phyloP scores from a whole-genome alignment of 108 stramenopile genomes.

The Skeletonema marinoi region DNA sequence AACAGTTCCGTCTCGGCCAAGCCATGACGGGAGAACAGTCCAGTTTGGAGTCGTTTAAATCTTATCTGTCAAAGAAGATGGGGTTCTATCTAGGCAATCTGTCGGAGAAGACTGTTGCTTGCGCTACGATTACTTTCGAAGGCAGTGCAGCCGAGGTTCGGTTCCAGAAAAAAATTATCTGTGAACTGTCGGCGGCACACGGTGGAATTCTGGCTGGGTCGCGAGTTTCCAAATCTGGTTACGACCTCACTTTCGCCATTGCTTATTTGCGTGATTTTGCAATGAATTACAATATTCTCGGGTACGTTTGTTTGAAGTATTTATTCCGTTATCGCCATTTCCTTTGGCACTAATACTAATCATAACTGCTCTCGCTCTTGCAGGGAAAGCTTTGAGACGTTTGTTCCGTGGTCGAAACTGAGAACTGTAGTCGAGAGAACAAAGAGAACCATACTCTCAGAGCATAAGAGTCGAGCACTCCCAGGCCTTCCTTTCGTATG shows the following conservation, averaged over 20 bases:
- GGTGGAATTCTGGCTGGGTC: constrained; percentile 85
- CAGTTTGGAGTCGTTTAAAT: constrained; percentile 34
- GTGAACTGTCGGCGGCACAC: constrained; percentile 43
- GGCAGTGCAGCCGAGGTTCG: constrained; percentile 70
- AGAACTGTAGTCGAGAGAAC: constrained; percentile 57
- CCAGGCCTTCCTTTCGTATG: constrained; percentile 85
- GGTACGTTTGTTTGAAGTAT: constrained; percentile 10
- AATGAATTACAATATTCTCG: constrained; percentile 83
- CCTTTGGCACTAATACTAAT: not conserved
- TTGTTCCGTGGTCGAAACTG: constrained; percentile 89
- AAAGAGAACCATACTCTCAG: constrained; percentile 66
- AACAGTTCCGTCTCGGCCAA: constrained; percentile 91
- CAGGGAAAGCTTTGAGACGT: constrained; percentile 92
- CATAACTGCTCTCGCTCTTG: not conserved
- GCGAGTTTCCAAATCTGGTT: constrained; percentile 79
- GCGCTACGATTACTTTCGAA: constrained; percentile 90
- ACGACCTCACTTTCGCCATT: constrained; percentile 93
- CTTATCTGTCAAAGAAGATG: constrained; percentile 36
- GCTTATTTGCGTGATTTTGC: constrained; percentile 97
- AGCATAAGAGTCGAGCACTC: constrained; percentile 67
- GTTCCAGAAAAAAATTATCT: constrained; percentile 62
- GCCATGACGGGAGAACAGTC: constrained; percentile 69
- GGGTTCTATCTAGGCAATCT: constrained; percentile 32
- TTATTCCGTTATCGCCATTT: not conserved
- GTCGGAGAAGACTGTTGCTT: constrained; percentile 64